Conservation (phyloP, 176 grass and related monocot genomes). For the Carex littledalei region DNA sequence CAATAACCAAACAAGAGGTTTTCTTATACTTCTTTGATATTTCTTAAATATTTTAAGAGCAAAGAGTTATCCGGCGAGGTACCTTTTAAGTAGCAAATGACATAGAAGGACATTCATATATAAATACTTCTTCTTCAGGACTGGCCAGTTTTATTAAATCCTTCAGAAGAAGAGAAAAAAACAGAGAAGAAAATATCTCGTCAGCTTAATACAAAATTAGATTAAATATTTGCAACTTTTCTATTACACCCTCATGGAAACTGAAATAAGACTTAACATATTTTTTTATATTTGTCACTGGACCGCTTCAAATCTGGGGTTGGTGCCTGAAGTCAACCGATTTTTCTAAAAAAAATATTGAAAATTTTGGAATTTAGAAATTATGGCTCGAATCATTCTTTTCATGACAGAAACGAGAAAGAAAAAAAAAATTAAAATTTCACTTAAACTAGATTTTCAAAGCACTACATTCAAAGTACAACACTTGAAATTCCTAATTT, state of each 20-base stretch:
- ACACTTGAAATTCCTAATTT: no score
- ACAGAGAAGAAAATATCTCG: neutral
- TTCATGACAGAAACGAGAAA: no score
- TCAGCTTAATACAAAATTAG: neutral
- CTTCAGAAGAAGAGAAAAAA: neutral
- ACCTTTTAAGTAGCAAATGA: neutral
- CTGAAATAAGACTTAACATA: neutral
- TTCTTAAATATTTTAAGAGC: neutral
- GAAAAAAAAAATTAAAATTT: no score
- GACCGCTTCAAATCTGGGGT: neutral
- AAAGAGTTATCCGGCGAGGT: neutral
- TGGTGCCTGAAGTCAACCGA: neutral
- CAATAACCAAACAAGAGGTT: neutral
- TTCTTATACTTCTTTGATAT: neutral
- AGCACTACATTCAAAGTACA: no score
- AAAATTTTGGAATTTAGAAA: no score
- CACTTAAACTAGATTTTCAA: no score
- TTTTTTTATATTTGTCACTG: neutral
- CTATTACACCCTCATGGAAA: constrained; percentile 4
- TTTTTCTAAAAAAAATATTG: no score
- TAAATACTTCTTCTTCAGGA: neutral
- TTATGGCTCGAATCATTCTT: no score
- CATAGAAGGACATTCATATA: neutral
- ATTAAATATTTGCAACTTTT: neutral
- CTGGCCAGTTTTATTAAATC: neutral